These are phyloP conservation scores for Annulohypoxylon maeteangense DNA, from an alignment of 495 filamentous ascomycete genomes.

Conservation along the genomic window DNA sequence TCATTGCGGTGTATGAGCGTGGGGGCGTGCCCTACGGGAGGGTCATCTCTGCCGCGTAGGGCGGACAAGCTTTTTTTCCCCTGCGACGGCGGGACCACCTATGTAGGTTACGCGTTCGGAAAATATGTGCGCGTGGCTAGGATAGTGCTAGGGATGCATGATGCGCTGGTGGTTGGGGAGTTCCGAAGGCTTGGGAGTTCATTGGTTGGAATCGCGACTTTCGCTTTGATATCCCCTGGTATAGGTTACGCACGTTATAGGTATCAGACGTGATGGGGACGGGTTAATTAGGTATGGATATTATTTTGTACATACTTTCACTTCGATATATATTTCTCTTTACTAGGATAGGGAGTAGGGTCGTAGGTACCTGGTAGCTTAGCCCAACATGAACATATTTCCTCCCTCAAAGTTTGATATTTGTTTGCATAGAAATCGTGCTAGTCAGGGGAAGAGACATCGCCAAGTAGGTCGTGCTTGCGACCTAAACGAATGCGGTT, in stretches of 20 bases:
- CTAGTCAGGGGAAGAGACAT: background rate
- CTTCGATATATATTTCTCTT: background rate
- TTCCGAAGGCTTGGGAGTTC: background rate
- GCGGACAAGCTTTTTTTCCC: background rate
- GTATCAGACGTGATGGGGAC: background rate
- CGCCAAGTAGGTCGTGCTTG: background rate
- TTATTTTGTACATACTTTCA: background rate
- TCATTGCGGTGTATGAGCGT: conserved; percentile 41
- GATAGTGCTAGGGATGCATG: background rate
- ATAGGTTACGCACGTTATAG: conserved; percentile 4
- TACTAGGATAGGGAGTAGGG: background rate
- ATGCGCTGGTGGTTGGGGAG: background rate
- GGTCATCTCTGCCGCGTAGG: conserved; percentile 15
- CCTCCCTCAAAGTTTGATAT: background rate
- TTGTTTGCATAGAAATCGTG: background rate
- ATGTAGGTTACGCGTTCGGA: background rate
- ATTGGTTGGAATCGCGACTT: conserved; percentile 14
- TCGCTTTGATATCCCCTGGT: conserved; percentile 27
- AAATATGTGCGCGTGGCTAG: background rate
- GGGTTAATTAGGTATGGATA: background rate
- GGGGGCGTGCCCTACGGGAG: conserved; percentile 25
- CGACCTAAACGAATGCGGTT: background rate
- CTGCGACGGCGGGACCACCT: no score
- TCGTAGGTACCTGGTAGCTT: background rate
- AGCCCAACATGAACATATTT: background rate